These are phyloP conservation scores for Trichoderma aggressivum DNA, from an alignment of 2,329 filamentous ascomycete species.

Conservation along the genomic window DNA sequence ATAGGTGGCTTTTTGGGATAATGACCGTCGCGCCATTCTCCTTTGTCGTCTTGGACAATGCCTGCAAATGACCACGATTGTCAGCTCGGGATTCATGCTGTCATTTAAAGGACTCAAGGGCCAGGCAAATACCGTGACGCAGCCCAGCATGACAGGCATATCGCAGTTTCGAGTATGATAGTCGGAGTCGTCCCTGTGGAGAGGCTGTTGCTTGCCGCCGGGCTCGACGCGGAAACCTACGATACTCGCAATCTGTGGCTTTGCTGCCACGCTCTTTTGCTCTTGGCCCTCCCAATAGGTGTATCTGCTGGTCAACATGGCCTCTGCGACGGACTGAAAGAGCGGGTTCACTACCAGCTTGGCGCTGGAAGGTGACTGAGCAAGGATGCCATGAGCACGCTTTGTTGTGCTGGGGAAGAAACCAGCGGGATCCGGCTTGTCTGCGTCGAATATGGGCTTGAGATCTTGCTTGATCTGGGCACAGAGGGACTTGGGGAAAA, in stretches of 20 bases:
- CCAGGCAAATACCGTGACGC: conserved; percentile 24
- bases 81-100: not conserved
- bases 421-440: conserved; percentile 35
- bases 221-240: conserved; percentile 40
- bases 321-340: conserved; percentile 34
- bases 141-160: conserved; percentile 38
- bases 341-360: conserved; percentile 36
- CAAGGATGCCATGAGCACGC: conserved; percentile 38
- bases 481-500: conserved; percentile 32
- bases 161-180: conserved; percentile 32
- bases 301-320: conserved; percentile 35
- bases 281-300: conserved; percentile 36
- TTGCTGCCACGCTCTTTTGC: conserved; percentile 31
- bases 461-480: conserved; percentile 37
- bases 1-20: conserved; percentile 40
- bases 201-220: conserved; percentile 37
- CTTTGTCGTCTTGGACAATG: conserved; percentile 38
- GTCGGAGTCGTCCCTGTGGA: conserved; percentile 37
- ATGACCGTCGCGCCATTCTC: conserved; percentile 42
- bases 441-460: conserved; percentile 36
- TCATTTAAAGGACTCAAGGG: not conserved
- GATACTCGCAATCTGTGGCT: conserved; percentile 37
- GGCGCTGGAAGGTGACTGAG: conserved; percentile 37
- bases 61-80: conserved; percentile 20
- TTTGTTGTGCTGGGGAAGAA: conserved; percentile 41